Base-by-base conservation (phyloP, 805 yeast genomes). In the Yarrowia bubula region DNA sequence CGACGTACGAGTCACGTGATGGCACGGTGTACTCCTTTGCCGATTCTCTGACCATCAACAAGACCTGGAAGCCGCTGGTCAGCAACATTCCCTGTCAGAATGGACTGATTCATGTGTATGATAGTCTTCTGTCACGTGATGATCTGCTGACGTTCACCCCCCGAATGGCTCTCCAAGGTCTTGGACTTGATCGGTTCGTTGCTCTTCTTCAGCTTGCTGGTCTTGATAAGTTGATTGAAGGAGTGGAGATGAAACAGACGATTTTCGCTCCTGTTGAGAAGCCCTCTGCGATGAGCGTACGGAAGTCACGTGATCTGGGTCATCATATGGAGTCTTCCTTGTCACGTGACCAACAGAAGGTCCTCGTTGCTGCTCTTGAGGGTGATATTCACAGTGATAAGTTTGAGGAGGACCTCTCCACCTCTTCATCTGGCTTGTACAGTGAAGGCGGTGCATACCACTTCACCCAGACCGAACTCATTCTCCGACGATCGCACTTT, bases 131-230 rank as follows among this genome's bases (percentile, higher is more conserved):
- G 68, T 75, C 65, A n/a, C 43, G 42, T 60, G 67, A 32, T 13
- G 44, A 22, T 22, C 37, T 65, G 35, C 63, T 83, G 17, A 68
- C 67, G 1, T 83, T 84, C 69, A 84, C 84, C 37, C 83, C 84
- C 0, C 79, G 85, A 68, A 87, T 85, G 71, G 82, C 84, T 69
- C 73, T 88, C 2, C 76, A 83, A 62, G 91, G 89, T 0, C 72
- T 86, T 48, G 81, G 85, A 66, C 85, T 84, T 60, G 78, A 86
- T 2, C 79, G 79, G 32, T 85, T 90, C 72, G 92, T 89, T 6
- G 80, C 82, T n/a, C 96, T 90, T 70, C 69, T 90, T 14, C 78
- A 83, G 48, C 83, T 89, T 63, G 82, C 92, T 66, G 80, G 82
- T 11, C 74, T 90, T 17, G 75, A 78, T 1, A 67, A 80, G 48